Evolutionary conservation across 1,139 yeast species (phyloP).

Genomic region (Candida sanyaensis): DNA sequence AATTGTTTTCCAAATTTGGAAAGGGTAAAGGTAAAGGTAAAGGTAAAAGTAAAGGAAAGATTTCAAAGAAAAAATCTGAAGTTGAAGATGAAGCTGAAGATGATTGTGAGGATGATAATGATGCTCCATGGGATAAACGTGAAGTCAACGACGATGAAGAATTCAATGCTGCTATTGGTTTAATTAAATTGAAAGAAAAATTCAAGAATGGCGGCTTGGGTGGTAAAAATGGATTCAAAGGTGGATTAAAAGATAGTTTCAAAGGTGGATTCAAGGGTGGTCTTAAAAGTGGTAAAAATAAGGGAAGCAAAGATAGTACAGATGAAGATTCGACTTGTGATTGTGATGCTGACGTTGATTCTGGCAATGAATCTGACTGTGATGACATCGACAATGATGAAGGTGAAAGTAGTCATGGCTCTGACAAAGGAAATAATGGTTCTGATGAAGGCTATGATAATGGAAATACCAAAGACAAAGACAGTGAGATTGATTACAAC

Average conservation of each 20-base stretch:
- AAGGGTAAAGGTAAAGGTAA: not conserved
- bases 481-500: not conserved
- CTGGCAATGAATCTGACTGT: conserved; percentile 1
- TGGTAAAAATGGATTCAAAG: conserved; percentile 6
- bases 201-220: conserved; percentile 5
- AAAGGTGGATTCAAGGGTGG: conserved; percentile 1
- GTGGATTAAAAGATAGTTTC: conserved; percentile 3
- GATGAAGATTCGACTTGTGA: not conserved
- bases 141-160: conserved; percentile 1
- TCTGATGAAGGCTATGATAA: not conserved
- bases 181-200: conserved; percentile 7
- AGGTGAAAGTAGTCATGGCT: too few species aligned
- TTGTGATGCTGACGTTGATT: not conserved
- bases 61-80: not conserved
- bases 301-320: too few species aligned
- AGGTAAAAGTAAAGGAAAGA: not conserved
- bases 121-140: conserved; percentile 1
- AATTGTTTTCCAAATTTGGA: not conserved
- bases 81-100: too few species aligned
- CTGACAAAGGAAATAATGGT: not conserved
- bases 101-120: conserved; percentile 2
- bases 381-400: not conserved
- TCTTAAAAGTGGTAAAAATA: not conserved
- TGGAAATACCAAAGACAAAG: not conserved
- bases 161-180: conserved; percentile 5